Conservation (phyloP, 1,139 yeast species). For the Kodamaea sp. region DNA sequence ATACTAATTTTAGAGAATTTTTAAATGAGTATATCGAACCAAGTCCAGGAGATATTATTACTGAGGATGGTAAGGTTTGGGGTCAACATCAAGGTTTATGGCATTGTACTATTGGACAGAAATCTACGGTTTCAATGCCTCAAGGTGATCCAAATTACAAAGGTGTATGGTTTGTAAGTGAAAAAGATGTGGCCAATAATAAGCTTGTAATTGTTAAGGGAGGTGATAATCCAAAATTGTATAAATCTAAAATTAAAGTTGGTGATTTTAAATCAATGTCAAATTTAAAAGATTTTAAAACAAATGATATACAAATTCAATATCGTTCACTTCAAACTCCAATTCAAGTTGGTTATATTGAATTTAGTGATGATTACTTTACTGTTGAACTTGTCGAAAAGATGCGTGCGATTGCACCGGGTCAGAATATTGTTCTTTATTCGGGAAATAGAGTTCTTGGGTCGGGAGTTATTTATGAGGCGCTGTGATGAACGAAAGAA, state of each 20-base stretch:
- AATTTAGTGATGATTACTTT: slow-evolving; percentile 13
- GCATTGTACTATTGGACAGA: slow-evolving; percentile 93
- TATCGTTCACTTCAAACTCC: slow-evolving; percentile 70
- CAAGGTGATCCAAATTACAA: slow-evolving; percentile 72
- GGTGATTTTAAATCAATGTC: slow-evolving; percentile 50
- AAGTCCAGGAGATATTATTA: slow-evolving; percentile 72
- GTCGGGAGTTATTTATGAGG: slow-evolving; percentile 49
- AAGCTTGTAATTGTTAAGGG: slow-evolving; percentile 80
- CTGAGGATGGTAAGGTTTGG: slow-evolving; percentile 70
- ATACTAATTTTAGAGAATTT: slow-evolving; percentile 72
- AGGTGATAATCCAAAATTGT: slow-evolving; percentile 58
- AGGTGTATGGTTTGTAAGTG: slow-evolving; percentile 87
- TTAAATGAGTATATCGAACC: slow-evolving; percentile 69
- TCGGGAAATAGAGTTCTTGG: slow-evolving; percentile 68
- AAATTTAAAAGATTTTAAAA: not conserved
- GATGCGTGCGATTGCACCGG: slow-evolving; percentile 82
- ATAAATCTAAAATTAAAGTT: slow-evolving; percentile 40
- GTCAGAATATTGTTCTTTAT: slow-evolving; percentile 80
- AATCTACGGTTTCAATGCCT: slow-evolving; percentile 74
- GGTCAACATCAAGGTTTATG: slow-evolving; percentile 85
- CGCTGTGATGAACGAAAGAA: slow-evolving; percentile 10
- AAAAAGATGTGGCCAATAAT: slow-evolving; percentile 58
- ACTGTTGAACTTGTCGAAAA: slow-evolving; percentile 36
- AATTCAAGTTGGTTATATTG: slow-evolving; percentile 20
- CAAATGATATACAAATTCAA: slow-evolving; percentile 38